phyloP scores from a whole-genome alignment of 768 basidiomycete genomes.

The Boletus sp. region DNA sequence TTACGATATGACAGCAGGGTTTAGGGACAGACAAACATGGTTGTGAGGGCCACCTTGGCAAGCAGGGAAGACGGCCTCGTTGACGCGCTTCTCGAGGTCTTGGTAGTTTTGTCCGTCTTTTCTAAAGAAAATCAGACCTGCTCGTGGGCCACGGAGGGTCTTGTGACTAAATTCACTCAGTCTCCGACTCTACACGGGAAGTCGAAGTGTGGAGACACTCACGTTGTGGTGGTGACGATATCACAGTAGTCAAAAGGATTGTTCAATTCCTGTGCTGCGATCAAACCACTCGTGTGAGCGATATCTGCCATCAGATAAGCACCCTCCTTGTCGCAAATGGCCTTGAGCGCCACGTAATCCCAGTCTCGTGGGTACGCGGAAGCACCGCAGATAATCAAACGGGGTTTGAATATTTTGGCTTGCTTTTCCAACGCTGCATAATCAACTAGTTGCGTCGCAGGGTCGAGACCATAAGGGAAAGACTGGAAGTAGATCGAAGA shows the following conservation, averaged over 20 bases:
- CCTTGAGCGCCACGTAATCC: slow-evolving; percentile 85
- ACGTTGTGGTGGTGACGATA: slow-evolving; percentile 97
- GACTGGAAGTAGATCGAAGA: slow-evolving; percentile 99
- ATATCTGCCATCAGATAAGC: slow-evolving; percentile 96
- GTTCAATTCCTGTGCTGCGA: slow-evolving; percentile 87
- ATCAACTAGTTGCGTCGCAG: slow-evolving; percentile 84
- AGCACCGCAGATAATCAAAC: slow-evolving; percentile 94
- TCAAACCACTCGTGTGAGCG: slow-evolving; percentile 93
- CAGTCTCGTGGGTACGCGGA: slow-evolving; percentile 98
- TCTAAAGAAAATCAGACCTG: slow-evolving; percentile 97
- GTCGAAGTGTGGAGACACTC: slow-evolving; percentile 25
- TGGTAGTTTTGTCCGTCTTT: slow-evolving; percentile 77
- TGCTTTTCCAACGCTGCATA: slow-evolving; percentile 77
- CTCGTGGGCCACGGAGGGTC: slow-evolving; percentile 96
- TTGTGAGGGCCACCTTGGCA: slow-evolving; percentile 99
- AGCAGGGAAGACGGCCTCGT: slow-evolving; percentile 98
- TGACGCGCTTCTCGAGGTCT: slow-evolving; percentile 95
- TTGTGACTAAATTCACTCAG: slow-evolving; percentile 64
- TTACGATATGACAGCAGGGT: neutral
- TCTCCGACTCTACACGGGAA: neutral
- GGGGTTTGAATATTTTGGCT: slow-evolving; percentile 94
- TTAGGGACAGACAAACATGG: slow-evolving; percentile 55
- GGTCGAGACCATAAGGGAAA: slow-evolving; percentile 84
- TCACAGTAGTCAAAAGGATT: slow-evolving; percentile 96
- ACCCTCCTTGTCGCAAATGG: slow-evolving; percentile 81